Evolutionary conservation across 2,329 filamentous ascomycete genomes (phyloP).

Genomic region (Hypomyces rosellus): DNA sequence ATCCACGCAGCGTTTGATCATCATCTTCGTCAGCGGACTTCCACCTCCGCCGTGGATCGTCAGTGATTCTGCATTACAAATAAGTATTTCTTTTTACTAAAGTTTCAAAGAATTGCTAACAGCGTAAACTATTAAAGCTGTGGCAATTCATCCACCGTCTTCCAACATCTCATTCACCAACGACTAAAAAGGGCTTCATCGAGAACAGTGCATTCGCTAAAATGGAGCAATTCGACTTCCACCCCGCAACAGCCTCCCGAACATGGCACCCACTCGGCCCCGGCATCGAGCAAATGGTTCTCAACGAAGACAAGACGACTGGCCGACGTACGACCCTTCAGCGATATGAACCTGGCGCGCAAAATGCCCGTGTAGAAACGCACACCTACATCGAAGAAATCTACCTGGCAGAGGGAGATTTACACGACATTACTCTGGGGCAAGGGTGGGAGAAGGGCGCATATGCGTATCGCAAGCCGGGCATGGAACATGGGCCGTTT

Average conservation of each 20-base stretch:
- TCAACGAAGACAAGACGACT: constrained; percentile 26
- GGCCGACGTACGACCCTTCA: constrained; percentile 27
- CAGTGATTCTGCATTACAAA: no score
- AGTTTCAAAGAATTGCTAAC: no score
- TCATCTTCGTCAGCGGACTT: no score
- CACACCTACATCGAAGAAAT: constrained; percentile 35
- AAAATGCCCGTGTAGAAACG: constrained; percentile 22
- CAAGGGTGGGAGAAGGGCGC: constrained; percentile 27
- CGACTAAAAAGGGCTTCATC: no score
- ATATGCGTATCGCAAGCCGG: constrained; percentile 34
- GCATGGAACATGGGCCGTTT: constrained; percentile 35
- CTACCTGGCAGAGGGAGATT: constrained; percentile 29
- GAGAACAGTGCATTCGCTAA: no score
- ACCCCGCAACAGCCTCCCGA: constrained; percentile 17
- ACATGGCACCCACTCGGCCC: constrained; percentile 22
- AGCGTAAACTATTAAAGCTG: no score
- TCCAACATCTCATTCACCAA: no score
- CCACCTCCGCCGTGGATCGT: no score
- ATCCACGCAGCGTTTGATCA: no score
- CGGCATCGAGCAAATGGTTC: constrained; percentile 29
- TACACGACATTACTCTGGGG: constrained; percentile 26
- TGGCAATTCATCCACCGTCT: no score
- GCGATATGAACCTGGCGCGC: constrained; percentile 29
- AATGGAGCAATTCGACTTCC: constrained; percentile 25
- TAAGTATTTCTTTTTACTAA: no score